Percentiles rank a stretch among this genome's conserved stretches.
Evolutionary conservation across 306 rosid genomes (phyloP).

Genomic region (Trichosanthes truncata): DNA sequence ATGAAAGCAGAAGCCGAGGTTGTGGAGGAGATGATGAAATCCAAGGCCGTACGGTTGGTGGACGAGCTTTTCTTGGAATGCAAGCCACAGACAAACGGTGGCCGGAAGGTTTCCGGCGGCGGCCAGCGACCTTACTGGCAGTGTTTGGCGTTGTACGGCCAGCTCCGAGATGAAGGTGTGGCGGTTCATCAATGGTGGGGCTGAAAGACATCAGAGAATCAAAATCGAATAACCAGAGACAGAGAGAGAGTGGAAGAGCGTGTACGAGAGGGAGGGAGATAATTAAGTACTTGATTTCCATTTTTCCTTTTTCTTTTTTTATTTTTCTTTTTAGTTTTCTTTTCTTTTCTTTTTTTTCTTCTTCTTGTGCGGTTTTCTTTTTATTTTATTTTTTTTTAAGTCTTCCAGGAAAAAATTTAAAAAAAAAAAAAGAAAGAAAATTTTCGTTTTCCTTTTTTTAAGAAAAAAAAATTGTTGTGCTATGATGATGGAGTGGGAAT

Average conservation of each 20-base stretch:
- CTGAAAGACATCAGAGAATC: conserved; percentile 1
- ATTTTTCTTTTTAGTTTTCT: background rate
- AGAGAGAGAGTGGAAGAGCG: background rate
- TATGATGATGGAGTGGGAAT: background rate
- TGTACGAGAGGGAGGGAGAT: background rate
- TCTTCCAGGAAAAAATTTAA: background rate
- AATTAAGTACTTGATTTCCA: background rate
- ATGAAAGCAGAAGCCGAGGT: conserved; percentile 79
- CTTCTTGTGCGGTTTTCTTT: background rate
- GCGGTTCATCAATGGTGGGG: conserved; percentile 99
- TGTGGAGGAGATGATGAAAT: conserved; percentile 66
- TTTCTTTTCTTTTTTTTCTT: background rate
- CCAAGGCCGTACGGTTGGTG: conserved; percentile 35
- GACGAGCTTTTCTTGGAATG: conserved; percentile 89
- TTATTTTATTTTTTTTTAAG: background rate
- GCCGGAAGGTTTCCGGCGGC: conserved; percentile 12
- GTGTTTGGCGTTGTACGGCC: conserved; percentile 73
- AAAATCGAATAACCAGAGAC: background rate
- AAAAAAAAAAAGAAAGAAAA: background rate
- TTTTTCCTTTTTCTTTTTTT: background rate
- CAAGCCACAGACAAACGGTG: conserved; percentile 30
- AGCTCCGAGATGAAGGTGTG: conserved; percentile 69
- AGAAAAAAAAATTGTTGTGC: background rate
- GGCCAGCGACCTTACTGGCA: conserved; percentile 68
- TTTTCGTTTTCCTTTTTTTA: background rate